Evolutionary conservation across 805 yeast genomes (phyloP), one percentile per base, ranked within the genome.

Genomic region (Metschnikowia sp.): DNA sequence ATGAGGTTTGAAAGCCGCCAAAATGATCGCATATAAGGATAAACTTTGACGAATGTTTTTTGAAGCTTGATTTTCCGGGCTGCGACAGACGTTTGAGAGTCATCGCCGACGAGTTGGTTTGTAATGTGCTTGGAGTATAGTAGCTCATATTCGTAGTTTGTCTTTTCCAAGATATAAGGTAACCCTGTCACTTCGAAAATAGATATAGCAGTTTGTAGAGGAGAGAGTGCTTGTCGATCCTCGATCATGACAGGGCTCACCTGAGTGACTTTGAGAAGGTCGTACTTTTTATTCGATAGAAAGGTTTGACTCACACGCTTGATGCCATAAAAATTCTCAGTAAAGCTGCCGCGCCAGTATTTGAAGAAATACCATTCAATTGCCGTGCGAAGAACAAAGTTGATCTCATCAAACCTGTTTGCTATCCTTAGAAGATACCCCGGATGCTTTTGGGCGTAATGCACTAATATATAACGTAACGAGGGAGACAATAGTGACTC

Each of bases 301-400:
- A 69, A 69, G 0, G 74, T 69, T 43, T 60, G 64, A 47, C 66
- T 68, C 29, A 78, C 77, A 40, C 96, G 72, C 60, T 89, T 89
- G 53, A 92, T 67, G 2, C 97, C 98, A 61, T 92, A 92, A 61
- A 92, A 92, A 60, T 87, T 86, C 63, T 92, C 97, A 0, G 96
- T 88, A 59, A 92, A 88, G 2, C 94, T 81, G 0, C 95, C 81
- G 58, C 88, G 91, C 88, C 94, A 87, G 41, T 74, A 72, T 43
- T 70, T 77, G 41, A 92, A 64, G 55, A 84, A 87, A 51, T 78
- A 75, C 72, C 82, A 82, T 63, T 94, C 97, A 1, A 92, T 68
- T 3, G 77, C 48, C 0, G 86, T 82, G 58, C 91, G 70, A 2
- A 84, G 50, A 2, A 79, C 49, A 3, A 84, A 62, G 56, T 84